A percentile compares a stretch with the other conserved stretches of the same genome.
Conservation (phyloP, 2,329 filamentous ascomycete genomes). For the Penicillium sp. region DNA sequence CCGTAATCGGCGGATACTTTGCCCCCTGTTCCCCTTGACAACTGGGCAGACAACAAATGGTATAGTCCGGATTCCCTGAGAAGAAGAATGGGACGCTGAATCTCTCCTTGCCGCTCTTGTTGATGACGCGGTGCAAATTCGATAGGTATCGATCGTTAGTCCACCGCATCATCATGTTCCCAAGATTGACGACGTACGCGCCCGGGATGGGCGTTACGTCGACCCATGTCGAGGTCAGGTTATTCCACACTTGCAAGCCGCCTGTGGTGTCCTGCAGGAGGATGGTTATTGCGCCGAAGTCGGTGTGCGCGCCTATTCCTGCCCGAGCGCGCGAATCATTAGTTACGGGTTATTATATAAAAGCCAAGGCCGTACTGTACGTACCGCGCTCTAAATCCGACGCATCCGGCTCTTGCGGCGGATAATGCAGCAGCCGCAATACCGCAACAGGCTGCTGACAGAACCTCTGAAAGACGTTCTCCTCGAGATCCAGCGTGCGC, state of each 20-base stretch:
- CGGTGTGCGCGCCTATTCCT: conserved; percentile 7
- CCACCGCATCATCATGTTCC: conserved; percentile 12
- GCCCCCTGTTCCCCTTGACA: too few species aligned
- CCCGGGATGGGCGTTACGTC: neutral
- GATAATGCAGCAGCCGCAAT: conserved; percentile 10
- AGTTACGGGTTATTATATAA: too few species aligned
- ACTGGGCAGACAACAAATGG: too few species aligned
- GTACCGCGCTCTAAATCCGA: neutral
- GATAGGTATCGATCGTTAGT: conserved; percentile 5
- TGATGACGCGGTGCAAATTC: conserved; percentile 4
- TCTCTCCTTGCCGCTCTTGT: neutral
- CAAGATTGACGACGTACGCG: conserved; percentile 12
- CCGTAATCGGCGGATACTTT: too few species aligned
- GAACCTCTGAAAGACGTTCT: neutral
- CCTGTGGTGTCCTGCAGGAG: conserved; percentile 8
- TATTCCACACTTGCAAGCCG: conserved; percentile 10
- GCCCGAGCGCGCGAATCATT: too few species aligned
- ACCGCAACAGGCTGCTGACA: neutral
- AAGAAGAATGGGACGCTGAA: conserved; percentile 13
- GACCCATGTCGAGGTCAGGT: conserved; percentile 8
- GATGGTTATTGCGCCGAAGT: conserved; percentile 10
- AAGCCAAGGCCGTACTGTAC: neutral
- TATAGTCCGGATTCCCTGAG: conserved; percentile 1
- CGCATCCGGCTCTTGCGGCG: conserved; percentile 5
- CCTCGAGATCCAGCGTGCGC: neutral